Conservation (phyloP, 1,139 yeast genomes). For the Candida tetrigidarum region DNA sequence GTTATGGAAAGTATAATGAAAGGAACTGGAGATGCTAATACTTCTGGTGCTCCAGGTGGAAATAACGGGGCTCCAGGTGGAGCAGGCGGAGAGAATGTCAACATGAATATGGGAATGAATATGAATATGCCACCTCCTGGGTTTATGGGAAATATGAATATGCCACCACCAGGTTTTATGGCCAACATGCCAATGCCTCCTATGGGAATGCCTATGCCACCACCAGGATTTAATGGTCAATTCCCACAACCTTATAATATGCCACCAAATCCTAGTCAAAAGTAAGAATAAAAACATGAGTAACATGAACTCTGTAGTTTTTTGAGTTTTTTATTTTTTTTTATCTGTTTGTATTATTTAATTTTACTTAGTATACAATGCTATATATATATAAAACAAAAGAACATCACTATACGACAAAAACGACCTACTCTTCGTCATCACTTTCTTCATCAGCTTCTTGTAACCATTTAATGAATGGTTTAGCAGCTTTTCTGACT, state of each 20-base stretch:
- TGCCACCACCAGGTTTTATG: constrained; percentile 23
- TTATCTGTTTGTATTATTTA: neutral
- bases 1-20: constrained; percentile 48
- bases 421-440: constrained; percentile 30
- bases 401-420: neutral
- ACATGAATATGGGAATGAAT: constrained; percentile 10
- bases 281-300: too few relatives aligned
- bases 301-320: too few relatives aligned
- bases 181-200: constrained; percentile 27
- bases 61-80: constrained; percentile 5
- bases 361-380: neutral
- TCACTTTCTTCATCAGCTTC: constrained; percentile 81
- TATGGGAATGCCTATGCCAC: constrained; percentile 25
- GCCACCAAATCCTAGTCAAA: constrained; percentile 13
- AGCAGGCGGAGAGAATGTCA: too few relatives aligned
- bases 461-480: constrained; percentile 92
- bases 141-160: constrained; percentile 21
- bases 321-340: neutral
- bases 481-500: constrained; percentile 96
- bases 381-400: constrained; percentile 6
- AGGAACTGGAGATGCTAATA: constrained; percentile 23
- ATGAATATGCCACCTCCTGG: constrained; percentile 17
- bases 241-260: constrained; percentile 9
- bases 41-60: constrained; percentile 20
- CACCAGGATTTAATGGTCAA: constrained; percentile 19